Percentiles rank a stretch among this genome's conserved stretches.
phyloP scores from a whole-genome alignment of 805 yeast species.

The Candida tammaniensis region DNA sequence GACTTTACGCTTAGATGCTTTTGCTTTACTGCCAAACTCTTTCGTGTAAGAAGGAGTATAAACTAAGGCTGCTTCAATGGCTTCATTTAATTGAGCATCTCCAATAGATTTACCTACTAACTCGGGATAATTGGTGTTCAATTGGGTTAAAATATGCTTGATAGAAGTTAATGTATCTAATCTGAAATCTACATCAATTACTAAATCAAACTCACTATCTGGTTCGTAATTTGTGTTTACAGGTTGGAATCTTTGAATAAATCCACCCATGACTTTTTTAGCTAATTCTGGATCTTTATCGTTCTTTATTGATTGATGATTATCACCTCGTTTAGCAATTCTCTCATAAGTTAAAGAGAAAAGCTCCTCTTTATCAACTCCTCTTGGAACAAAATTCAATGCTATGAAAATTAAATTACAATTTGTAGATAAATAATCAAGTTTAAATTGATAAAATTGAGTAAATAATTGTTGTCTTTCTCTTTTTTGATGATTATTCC shows the following conservation, averaged over 20 bases:
- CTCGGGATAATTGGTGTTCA: constrained; percentile 37
- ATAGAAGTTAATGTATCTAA: constrained; percentile 40
- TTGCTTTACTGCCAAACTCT: constrained; percentile 22
- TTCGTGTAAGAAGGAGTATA: constrained; percentile 51
- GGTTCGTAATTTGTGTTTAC: constrained; percentile 49
- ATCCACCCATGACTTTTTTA: constrained; percentile 67
- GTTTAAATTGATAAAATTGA: constrained; percentile 44
- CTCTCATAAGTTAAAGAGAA: constrained; percentile 57
- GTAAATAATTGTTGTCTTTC: constrained; percentile 70
- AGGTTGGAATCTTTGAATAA: constrained; percentile 66
- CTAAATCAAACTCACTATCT: constrained; percentile 62
- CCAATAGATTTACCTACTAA: constrained; percentile 24
- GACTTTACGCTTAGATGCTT: constrained; percentile 10
- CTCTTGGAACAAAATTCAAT: constrained; percentile 52
- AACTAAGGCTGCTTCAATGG: constrained; percentile 50
- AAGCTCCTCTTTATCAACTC: constrained; percentile 28
- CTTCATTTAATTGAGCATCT: constrained; percentile 30
- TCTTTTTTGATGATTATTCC: constrained; percentile 72
- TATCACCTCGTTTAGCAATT: constrained; percentile 71
- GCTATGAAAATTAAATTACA: constrained; percentile 57
- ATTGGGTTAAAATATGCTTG: constrained; percentile 27
- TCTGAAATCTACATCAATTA: constrained; percentile 54
- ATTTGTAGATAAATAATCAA: constrained; percentile 35
- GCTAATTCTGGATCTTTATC: constrained; percentile 49
- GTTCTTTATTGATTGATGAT: constrained; percentile 78